phyloP scores from a whole-genome alignment of 2,329 filamentous ascomycete genomes.

The Anthostomella pinea region DNA sequence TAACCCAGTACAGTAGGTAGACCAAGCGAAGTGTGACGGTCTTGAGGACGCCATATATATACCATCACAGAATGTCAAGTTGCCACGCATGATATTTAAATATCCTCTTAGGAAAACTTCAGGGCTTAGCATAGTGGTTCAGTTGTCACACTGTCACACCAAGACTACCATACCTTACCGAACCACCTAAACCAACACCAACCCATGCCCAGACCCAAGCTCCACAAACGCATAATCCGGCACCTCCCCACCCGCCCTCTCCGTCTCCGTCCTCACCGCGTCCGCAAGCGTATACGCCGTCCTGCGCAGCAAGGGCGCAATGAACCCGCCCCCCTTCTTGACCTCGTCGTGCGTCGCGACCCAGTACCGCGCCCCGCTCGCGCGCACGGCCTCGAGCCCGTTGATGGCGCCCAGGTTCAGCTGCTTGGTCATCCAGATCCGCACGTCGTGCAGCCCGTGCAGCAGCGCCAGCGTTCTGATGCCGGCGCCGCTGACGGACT shows the following conservation, averaged over 20 bases:
- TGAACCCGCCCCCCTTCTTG: slow-evolving; percentile 56
- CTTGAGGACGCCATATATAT: too few species aligned
- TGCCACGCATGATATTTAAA: too few species aligned
- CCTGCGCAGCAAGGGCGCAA: slow-evolving; percentile 49
- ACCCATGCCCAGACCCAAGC: slow-evolving; percentile 54
- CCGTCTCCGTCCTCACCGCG: slow-evolving; percentile 36
- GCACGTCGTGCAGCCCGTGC: slow-evolving; percentile 63
- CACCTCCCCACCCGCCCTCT: slow-evolving; percentile 29
- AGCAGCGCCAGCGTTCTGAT: slow-evolving; percentile 56
- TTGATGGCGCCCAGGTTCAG: slow-evolving; percentile 64
- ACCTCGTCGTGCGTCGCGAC: slow-evolving; percentile 63
- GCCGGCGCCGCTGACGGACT: slow-evolving; percentile 39
- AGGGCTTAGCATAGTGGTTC: not conserved
- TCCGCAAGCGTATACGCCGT: slow-evolving; percentile 44
- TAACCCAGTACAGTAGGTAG: too few species aligned
- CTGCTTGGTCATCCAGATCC: slow-evolving; percentile 48
- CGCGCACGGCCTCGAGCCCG: slow-evolving; percentile 52
- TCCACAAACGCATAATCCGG: slow-evolving; percentile 45
- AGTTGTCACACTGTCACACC: not conserved
- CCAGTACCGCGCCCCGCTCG: slow-evolving; percentile 59
- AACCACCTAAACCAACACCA: slow-evolving; percentile 38
- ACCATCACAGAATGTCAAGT: too few species aligned
- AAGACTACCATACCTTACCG: not conserved
- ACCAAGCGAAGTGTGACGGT: too few species aligned
- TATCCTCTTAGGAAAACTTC: too few species aligned